These are phyloP conservation scores for Amanita exitialis DNA, from an alignment of 768 basidiomycete genomes.

Conservation along the genomic window DNA sequence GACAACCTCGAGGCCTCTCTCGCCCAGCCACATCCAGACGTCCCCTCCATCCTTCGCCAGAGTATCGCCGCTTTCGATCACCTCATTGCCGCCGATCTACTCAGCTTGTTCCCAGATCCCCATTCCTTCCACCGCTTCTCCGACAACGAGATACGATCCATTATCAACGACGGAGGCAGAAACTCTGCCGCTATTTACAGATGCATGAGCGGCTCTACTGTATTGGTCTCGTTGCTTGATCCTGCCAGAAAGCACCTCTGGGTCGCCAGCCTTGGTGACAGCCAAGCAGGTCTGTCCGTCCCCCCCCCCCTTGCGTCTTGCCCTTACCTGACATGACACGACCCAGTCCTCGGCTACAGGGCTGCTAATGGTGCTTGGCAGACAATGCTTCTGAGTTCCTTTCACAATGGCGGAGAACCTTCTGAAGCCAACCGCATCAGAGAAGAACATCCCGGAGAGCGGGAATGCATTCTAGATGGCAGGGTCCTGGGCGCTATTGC, in stretches of 20 bases:
- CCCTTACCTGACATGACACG: neutral
- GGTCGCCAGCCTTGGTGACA: constrained; percentile 51
- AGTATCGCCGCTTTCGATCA: constrained; percentile 30
- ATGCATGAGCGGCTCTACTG: constrained; percentile 44
- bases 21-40: constrained; percentile 1
- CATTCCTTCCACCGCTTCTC: constrained; percentile 21
- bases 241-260: constrained; percentile 33
- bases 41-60: constrained; percentile 22
- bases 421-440: constrained; percentile 30
- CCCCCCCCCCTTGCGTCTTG: neutral
- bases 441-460: constrained; percentile 37
- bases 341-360: constrained; percentile 32
- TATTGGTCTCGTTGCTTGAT: constrained; percentile 35
- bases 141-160: constrained; percentile 26
- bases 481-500: constrained; percentile 47
- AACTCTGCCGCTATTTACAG: constrained; percentile 27
- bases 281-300: constrained; percentile 32
- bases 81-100: constrained; percentile 23
- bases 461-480: constrained; percentile 29
- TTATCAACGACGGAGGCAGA: constrained; percentile 29
- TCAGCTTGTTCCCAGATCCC: constrained; percentile 31
- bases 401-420: constrained; percentile 39
- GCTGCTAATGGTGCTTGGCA: constrained; percentile 24
- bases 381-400: constrained; percentile 28
- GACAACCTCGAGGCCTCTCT: constrained; percentile 12